Evolutionary conservation across 352 stramenopile species (phyloP).

Genomic region (Globisporangium carolinianum): DNA sequence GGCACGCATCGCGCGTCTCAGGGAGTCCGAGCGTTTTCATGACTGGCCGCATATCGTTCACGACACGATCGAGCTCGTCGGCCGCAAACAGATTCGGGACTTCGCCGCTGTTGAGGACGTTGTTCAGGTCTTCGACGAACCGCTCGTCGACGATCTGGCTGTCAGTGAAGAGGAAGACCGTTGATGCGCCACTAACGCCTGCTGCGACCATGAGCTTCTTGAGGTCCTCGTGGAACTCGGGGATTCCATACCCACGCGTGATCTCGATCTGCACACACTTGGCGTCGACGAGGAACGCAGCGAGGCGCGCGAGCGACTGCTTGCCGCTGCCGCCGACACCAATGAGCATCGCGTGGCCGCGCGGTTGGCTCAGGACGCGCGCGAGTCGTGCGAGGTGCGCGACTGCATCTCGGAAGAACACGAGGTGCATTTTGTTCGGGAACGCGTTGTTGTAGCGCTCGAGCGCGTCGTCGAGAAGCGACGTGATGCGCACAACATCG

Average conservation of each 20-base stretch:
- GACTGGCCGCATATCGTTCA: conserved; percentile 89
- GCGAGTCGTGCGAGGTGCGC: conserved; percentile 84
- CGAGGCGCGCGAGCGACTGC: conserved; percentile 89
- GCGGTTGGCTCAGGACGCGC: conserved; percentile 88
- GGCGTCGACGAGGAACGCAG: conserved; percentile 88
- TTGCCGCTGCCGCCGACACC: conserved; percentile 93
- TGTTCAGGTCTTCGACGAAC: conserved; percentile 96
- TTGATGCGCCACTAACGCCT: conserved; percentile 73
- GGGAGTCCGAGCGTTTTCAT: conserved; percentile 83
- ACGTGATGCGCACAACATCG: conserved; percentile 75
- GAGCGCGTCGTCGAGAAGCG: conserved; percentile 88
- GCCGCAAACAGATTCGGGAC: conserved; percentile 92
- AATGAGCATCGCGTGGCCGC: conserved; percentile 95
- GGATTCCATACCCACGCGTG: conserved; percentile 83
- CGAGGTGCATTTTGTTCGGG: conserved; percentile 93
- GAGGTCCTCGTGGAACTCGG: conserved; percentile 91
- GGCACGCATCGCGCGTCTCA: conserved; percentile 90
- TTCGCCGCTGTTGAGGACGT: conserved; percentile 94
- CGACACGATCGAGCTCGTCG: conserved; percentile 93
- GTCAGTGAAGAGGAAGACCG: conserved; percentile 93
- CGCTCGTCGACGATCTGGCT: conserved; percentile 93
- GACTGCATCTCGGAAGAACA: conserved; percentile 94
- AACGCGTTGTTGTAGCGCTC: conserved; percentile 94
- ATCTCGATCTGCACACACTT: conserved; percentile 92
- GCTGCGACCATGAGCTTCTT: conserved; percentile 91